Evolutionary conservation across 805 yeast genomes (phyloP), one percentile per base, ranked within the genome.

Genomic region (Suhomyces vadensis): DNA sequence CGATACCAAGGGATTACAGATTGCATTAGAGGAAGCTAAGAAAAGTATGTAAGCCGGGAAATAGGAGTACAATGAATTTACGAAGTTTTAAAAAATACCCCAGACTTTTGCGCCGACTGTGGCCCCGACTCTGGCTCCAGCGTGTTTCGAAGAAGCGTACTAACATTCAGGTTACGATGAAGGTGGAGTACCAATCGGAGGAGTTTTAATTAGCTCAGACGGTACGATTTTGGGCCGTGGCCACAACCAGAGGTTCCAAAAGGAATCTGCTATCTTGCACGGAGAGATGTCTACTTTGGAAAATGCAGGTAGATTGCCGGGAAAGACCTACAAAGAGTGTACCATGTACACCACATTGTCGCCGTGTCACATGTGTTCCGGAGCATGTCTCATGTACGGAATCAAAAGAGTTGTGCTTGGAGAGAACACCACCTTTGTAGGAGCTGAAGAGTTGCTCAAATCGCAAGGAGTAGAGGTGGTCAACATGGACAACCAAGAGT

Each of bases 301-400:
- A 58, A 83, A 87, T 50, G 95, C 96, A 16, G 98, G 98, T 6
- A 78, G 98, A 57, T 72, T 94, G 45, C 82, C 83, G 17, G 97
- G 91, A 4, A 73, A 75, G 17, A 79, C 78, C 13, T 92, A 92
- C 71, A 86, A 85, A 57, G 77, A 83, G 50, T 85, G 96, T 54
- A 94, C 98, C 17, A 78, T 89, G 78, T 92, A 90, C 68, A 90
- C 97, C 23, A 87, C 97, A 0, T 71, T 92, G 52, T 87, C 96
- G 6, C 97, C 98, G 3, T 92, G 98, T 63, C 77, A 83, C 53
- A 92, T 92, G 97, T 92, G 98, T 63, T 80, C 94, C 4, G 98
- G 98, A 16, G 95, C 97, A 5, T 86, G 92, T 51, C 58, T 92
- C 41, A 73, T 92, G 75, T 92, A 90, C 67, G 96, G 96, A 31